Base-by-base conservation (phyloP, 768 basidiomycete genomes). In the Kwoniella bestiolae region DNA sequence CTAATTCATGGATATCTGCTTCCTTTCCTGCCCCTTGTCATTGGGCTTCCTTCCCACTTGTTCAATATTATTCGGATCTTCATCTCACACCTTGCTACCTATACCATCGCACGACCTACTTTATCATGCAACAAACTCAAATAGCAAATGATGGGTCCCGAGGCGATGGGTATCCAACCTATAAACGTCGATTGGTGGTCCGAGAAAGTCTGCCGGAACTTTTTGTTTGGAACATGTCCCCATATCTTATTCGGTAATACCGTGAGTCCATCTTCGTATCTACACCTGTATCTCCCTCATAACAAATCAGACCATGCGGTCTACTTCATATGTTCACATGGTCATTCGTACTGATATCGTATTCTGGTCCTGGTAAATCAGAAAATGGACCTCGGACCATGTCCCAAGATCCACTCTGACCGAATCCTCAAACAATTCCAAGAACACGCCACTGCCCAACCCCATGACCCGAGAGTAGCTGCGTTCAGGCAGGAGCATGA, bases 61-160 rank as follows among this genome's bases (percentile, higher is more conserved):
- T n/a, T n/a, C n/a, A n/a, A n/a, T n/a, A n/a, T n/a, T n/a, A n/a
- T n/a, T n/a, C n/a, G n/a, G n/a, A n/a, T n/a, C n/a, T n/a, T n/a
- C n/a, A n/a, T 35, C 31, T 55, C 29, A 52, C 8, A 29, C 18
- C 21, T 56, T 4, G 14, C 55, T 57, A 28, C 23, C 28, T 32
- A 56, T 18, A 8, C 8, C 38, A 41, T 18, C 88, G 87, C 14
- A 41, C 38, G 14, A 50, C n/a, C 7, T 29, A 25, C n/a, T 32
- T 7, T 23, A 16, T 47, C n/a, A 34, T 50, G 46, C 3, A 9
- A 32, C 3, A 18, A 25, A 28, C 32, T 6, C 11, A 14, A 11
- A 44, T 28, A 96, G 94, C 94, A 96, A 94, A 96, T 95, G 93
- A 97, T 97, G 94, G 95, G 93, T n/a, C 91, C 95, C 50, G 95